Conservation (phyloP, 2,329 filamentous ascomycete species). For the Xenosphaeropsis pyriputrescens region DNA sequence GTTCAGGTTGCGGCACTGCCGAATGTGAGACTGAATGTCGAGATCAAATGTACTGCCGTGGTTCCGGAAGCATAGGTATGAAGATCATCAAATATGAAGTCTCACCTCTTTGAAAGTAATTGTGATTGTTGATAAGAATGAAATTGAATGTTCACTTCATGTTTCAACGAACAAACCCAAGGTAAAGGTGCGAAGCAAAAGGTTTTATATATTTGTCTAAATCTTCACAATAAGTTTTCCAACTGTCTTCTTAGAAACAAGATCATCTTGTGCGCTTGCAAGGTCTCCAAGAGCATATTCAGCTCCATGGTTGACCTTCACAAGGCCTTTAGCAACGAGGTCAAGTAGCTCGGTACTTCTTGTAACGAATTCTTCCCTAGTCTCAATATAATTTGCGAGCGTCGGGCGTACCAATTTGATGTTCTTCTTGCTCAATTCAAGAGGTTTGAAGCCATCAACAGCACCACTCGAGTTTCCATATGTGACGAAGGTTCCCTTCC, state of each 20-base stretch:
- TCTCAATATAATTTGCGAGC: constrained; percentile 27
- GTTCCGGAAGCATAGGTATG: constrained; percentile 11
- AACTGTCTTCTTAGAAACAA: not conserved
- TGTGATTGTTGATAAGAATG: not conserved
- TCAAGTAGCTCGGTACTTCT: constrained; percentile 1
- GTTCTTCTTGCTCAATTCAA: constrained; percentile 22
- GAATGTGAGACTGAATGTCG: constrained; percentile 17
- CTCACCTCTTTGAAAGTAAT: not conserved
- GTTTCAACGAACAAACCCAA: too few species aligned
- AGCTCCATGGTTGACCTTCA: not conserved
- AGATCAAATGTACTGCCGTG: constrained; percentile 18
- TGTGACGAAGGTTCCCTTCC: constrained; percentile 29
- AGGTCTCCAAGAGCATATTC: not conserved
- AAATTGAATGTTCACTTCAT: not conserved
- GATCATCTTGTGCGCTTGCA: not conserved
- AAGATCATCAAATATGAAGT: constrained; percentile 8
- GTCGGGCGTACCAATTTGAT: constrained; percentile 27
- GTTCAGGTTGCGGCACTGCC: constrained; percentile 20
- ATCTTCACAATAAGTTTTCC: not conserved
- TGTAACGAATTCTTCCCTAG: constrained; percentile 25
- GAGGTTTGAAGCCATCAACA: constrained; percentile 10
- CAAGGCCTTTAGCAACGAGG: not conserved
- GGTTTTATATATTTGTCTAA: constrained; percentile 12
- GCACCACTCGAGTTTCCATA: constrained; percentile 34
- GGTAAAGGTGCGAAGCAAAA: too few species aligned